These are phyloP conservation scores for Sanghuangporus weigelae DNA, from an alignment of 1,284 basidiomycete species.

Conservation along the genomic window DNA sequence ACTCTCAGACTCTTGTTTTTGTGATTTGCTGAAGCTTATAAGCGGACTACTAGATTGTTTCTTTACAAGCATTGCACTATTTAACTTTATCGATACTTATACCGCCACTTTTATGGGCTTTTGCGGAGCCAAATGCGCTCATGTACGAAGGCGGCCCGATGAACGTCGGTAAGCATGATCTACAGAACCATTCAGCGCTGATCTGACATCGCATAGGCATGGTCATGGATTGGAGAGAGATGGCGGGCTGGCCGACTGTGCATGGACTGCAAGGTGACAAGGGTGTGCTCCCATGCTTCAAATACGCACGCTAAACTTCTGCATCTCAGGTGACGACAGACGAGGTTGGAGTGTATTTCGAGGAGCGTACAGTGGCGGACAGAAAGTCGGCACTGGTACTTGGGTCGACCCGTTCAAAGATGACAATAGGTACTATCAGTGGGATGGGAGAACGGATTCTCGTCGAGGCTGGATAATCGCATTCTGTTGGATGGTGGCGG, in stretches of 20 bases:
- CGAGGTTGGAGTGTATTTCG: conserved; percentile 54
- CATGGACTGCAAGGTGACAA: conserved; percentile 47
- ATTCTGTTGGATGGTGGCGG: conserved; percentile 76
- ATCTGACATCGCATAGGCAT: conserved; percentile 45
- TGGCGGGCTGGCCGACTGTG: conserved; percentile 78
- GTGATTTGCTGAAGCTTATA: not conserved
- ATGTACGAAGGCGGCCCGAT: conserved; percentile 82
- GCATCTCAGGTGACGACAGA: conserved; percentile 36
- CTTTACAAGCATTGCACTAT: conserved; percentile 91
- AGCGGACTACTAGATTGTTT: conserved; percentile 64
- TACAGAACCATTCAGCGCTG: not conserved
- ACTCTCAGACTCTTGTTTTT: not conserved
- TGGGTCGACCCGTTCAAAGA: conserved; percentile 32
- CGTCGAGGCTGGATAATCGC: conserved; percentile 85
- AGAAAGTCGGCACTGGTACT: conserved; percentile 55
- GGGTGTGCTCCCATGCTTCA: not conserved
- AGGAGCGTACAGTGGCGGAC: conserved; percentile 73
- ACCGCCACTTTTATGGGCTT: conserved; percentile 73
- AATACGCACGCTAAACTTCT: not conserved
- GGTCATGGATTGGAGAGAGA: conserved; percentile 97
- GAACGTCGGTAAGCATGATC: conserved; percentile 57
- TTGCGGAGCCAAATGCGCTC: conserved; percentile 72
- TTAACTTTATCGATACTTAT: conserved; percentile 77
- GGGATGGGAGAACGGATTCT: conserved; percentile 64
- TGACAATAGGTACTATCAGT: conserved; percentile 24